phyloP scores from a whole-genome alignment of 1,139 yeast species.

The Candida labiduridarum region DNA sequence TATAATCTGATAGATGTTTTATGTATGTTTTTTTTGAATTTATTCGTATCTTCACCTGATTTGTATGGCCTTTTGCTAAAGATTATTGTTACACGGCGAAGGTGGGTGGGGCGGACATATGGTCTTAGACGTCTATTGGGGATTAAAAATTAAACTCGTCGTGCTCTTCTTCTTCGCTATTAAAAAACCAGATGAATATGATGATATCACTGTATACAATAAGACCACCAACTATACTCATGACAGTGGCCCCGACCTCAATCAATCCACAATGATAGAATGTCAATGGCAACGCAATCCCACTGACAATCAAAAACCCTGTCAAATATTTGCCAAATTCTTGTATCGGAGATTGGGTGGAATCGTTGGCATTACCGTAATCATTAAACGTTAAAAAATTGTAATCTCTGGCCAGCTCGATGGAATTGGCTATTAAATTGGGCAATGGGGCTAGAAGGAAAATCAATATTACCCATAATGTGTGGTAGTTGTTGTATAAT shows the following conservation, averaged over 20 bases:
- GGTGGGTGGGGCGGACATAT: not conserved
- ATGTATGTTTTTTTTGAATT: not conserved
- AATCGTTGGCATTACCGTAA: conserved; percentile 41
- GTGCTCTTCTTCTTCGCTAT: conserved; percentile 53
- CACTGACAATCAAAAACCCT: conserved; percentile 68
- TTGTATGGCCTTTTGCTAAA: no score
- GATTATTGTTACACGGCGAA: no score
- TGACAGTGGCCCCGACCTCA: conserved; percentile 56
- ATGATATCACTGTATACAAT: conserved; percentile 73
- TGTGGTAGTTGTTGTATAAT: conserved; percentile 68
- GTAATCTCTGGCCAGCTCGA: conserved; percentile 44
- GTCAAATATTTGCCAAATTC: conserved; percentile 66
- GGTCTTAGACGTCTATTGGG: not conserved
- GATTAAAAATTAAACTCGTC: conserved; percentile 53
- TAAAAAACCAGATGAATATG: conserved; percentile 70
- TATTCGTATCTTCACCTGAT: not conserved
- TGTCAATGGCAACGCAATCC: conserved; percentile 65
- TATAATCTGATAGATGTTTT: not conserved
- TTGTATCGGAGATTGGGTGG: conserved; percentile 40
- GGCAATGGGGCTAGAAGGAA: conserved; percentile 76
- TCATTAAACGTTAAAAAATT: conserved; percentile 68
- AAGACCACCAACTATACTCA: conserved; percentile 73
- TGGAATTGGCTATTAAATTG: conserved; percentile 48
- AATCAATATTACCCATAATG: conserved; percentile 65
- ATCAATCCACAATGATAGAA: conserved; percentile 63